Conservation (phyloP, 768 basidiomycete genomes). For the Psilocybe cubensis region DNA sequence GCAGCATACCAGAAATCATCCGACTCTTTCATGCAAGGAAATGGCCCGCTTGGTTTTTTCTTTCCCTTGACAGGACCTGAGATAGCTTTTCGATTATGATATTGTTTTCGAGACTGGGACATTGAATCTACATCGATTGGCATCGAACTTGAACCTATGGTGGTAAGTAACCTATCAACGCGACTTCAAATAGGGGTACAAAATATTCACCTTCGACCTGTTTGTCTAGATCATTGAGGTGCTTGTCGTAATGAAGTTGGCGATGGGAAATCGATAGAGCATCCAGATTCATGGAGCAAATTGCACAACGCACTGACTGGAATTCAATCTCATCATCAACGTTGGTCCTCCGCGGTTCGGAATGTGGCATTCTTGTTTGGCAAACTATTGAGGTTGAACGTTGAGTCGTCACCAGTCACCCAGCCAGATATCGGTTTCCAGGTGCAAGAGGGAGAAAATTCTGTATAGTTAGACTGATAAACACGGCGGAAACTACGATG, state of each 20-base stretch:
- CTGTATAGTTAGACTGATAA: too few relatives aligned
- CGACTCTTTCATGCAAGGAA: constrained; percentile 27
- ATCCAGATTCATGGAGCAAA: constrained; percentile 51
- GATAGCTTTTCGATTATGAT: not conserved
- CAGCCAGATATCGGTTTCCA: too few relatives aligned
- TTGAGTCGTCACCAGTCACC: too few relatives aligned
- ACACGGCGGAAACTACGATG: too few relatives aligned
- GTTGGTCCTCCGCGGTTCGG: not conserved
- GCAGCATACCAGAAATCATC: constrained; percentile 73
- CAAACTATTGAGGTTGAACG: not conserved
- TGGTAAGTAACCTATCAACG: not conserved
- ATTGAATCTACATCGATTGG: constrained; percentile 13
- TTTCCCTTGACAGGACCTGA: not conserved
- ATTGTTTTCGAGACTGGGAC: not conserved
- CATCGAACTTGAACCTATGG: constrained; percentile 8
- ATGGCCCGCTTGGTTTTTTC: constrained; percentile 15
- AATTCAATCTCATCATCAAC: not conserved
- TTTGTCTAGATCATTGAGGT: constrained; percentile 33
- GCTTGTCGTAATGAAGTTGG: constrained; percentile 58
- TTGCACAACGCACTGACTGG: constrained; percentile 41
- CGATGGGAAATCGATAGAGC: constrained; percentile 40
- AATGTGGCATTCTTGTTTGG: not conserved
- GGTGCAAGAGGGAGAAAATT: too few relatives aligned
- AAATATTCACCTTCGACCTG: constrained; percentile 8
- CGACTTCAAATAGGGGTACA: not conserved